Conservation (phyloP, 306 rosid species). For the Cicer cuneatum region DNA sequence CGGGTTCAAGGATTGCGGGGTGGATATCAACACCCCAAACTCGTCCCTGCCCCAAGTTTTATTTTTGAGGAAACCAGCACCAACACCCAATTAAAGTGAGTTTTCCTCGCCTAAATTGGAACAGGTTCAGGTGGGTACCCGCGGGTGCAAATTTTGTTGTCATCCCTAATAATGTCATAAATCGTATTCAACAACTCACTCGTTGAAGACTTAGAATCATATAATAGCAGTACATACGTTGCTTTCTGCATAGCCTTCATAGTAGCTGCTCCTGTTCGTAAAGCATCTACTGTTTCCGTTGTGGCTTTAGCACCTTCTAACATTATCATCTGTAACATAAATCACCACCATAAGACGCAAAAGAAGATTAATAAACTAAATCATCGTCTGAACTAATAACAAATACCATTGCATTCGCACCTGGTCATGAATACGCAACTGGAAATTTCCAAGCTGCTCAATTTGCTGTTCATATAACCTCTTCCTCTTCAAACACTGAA, state of each 20-base stretch:
- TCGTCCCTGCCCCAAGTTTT: too few species aligned
- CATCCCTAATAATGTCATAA: slow-evolving; percentile 15
- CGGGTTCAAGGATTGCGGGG: too few species aligned
- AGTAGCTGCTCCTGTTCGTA: slow-evolving; percentile 92
- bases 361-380: slow-evolving; percentile 15
- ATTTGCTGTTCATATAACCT: slow-evolving; percentile 92
- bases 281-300: slow-evolving; percentile 97
- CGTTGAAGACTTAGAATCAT: not conserved
- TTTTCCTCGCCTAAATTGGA: too few species aligned
- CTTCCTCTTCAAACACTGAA: slow-evolving; percentile 97
- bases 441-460: slow-evolving; percentile 98
- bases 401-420: slow-evolving; percentile 48
- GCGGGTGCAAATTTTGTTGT: too few species aligned
- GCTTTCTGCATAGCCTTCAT: slow-evolving; percentile 99
- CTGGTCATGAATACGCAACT: slow-evolving; percentile 97
- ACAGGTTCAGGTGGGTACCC: too few species aligned
- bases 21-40: too few species aligned
- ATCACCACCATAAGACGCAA: slow-evolving; percentile 40
- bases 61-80: too few species aligned
- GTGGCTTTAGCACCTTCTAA: slow-evolving; percentile 99
- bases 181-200: not conserved
- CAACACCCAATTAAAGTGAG: too few species aligned
- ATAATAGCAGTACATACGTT: slow-evolving; percentile 60
- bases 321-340: slow-evolving; percentile 82
- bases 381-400: not conserved